These are phyloP conservation scores for Pseudonitzschia delicatissima DNA, from an alignment of 108 stramenopile genomes.

Conservation along the genomic window DNA sequence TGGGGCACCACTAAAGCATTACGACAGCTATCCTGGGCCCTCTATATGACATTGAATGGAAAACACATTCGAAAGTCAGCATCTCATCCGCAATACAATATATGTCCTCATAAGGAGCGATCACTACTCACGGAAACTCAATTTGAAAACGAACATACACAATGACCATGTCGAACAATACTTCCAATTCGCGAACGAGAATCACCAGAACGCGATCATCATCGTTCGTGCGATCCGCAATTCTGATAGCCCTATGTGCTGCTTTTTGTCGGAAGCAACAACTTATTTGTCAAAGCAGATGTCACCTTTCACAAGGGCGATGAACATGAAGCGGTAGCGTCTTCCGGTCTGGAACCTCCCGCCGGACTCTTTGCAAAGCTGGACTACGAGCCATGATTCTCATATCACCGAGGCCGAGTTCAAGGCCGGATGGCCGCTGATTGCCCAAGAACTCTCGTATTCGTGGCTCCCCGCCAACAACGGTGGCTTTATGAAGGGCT, in stretches of 20 bases:
- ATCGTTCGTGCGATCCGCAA: not conserved
- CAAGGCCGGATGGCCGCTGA: slow-evolving; percentile 29
- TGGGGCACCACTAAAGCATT: no score
- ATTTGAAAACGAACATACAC: not conserved
- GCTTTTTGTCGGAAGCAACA: not conserved
- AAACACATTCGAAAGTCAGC: no score
- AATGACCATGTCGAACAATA: not conserved
- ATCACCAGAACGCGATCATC: no score
- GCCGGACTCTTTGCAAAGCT: slow-evolving; percentile 22
- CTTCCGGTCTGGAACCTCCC: slow-evolving; percentile 13
- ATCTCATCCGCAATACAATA: not conserved
- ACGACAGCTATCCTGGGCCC: no score
- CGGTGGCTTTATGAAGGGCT: slow-evolving; percentile 62
- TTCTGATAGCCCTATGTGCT: not conserved
- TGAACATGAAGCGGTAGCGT: not conserved
- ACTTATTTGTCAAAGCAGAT: not conserved
- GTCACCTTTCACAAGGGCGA: not conserved
- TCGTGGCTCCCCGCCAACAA: slow-evolving; percentile 28
- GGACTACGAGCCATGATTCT: slow-evolving; percentile 23
- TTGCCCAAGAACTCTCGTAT: slow-evolving; percentile 13
- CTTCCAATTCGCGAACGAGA: no score
- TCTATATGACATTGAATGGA: no score
- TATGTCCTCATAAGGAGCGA: not conserved
- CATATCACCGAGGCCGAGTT: slow-evolving; percentile 21
- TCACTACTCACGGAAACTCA: not conserved